Conservation (phyloP, 2,329 filamentous ascomycete species). For the Claviceps sorghi region DNA sequence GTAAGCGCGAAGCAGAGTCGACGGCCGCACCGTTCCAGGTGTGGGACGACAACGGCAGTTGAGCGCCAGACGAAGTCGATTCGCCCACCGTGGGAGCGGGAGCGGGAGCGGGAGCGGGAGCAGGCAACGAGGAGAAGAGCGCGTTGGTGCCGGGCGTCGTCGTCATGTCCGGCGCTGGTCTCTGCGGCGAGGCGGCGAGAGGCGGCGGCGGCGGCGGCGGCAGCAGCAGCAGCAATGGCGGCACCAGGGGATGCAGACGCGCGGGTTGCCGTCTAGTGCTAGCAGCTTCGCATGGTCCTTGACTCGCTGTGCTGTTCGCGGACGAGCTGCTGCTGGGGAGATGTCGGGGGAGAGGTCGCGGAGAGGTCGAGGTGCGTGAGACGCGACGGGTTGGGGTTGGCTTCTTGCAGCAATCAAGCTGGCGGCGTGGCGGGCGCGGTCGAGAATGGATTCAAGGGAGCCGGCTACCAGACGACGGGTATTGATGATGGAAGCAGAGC, state of each 20-base stretch:
- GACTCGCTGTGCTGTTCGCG: background rate
- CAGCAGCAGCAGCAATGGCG: background rate
- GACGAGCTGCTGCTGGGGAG: background rate
- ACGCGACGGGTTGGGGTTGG: background rate
- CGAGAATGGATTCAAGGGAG: no score
- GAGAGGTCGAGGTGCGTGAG: background rate
- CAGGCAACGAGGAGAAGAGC: constrained; percentile 8
- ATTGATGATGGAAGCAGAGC: no score
- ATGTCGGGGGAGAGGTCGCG: no score
- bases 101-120: constrained; percentile 5
- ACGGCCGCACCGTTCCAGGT: constrained; percentile 5
- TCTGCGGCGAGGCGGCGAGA: background rate
- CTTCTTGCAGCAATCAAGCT: background rate
- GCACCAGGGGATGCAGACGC: background rate
- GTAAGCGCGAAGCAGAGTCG: constrained; percentile 9
- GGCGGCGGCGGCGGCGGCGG: background rate
- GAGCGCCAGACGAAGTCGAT: constrained; percentile 6
- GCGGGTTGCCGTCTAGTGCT: background rate
- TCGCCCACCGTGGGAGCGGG: constrained; percentile 6
- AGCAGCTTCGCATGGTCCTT: constrained; percentile 5
- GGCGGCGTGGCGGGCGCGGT: no score
- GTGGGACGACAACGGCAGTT: constrained; percentile 5
- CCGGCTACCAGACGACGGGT: no score
- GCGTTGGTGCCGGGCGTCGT: background rate
- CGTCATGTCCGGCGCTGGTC: background rate